phyloP scores from a whole-genome alignment of 257 asterid species.

The Solanum pennellii region DNA sequence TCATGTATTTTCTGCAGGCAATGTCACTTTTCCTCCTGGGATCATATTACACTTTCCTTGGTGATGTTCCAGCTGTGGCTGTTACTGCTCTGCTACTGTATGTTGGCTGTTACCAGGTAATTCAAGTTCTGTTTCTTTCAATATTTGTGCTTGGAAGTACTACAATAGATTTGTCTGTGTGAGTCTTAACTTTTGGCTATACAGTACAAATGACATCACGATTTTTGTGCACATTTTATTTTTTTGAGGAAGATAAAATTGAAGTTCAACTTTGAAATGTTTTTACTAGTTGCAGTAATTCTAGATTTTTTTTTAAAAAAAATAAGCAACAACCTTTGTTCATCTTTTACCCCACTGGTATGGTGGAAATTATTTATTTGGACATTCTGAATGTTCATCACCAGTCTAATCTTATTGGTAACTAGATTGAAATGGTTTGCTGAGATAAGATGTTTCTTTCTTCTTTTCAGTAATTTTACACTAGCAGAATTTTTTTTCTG shows the following conservation, averaged over 20 bases:
- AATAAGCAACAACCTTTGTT: not conserved
- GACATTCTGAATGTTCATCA: not conserved
- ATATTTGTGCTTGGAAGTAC: not conserved
- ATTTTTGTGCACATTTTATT: not conserved
- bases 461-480: not conserved
- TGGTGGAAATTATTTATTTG: not conserved
- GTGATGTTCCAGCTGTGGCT: conserved; percentile 60
- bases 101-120: conserved; percentile 97
- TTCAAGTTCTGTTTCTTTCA: not conserved
- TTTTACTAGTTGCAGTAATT: not conserved
- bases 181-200: not conserved
- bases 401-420: not conserved
- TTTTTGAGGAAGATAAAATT: not conserved
- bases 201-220: not conserved
- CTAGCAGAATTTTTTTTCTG: not conserved
- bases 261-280: not conserved
- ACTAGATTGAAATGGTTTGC: not conserved
- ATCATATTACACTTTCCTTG: conserved; percentile 71
- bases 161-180: not conserved
- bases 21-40: conserved; percentile 83
- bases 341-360: not conserved
- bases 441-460: not conserved
- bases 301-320: not conserved
- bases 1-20: conserved; percentile 41
- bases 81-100: conserved; percentile 77